Base-by-base conservation (phyloP, 371 early-diverging fungal species). In the Vairimorpha apis region DNA sequence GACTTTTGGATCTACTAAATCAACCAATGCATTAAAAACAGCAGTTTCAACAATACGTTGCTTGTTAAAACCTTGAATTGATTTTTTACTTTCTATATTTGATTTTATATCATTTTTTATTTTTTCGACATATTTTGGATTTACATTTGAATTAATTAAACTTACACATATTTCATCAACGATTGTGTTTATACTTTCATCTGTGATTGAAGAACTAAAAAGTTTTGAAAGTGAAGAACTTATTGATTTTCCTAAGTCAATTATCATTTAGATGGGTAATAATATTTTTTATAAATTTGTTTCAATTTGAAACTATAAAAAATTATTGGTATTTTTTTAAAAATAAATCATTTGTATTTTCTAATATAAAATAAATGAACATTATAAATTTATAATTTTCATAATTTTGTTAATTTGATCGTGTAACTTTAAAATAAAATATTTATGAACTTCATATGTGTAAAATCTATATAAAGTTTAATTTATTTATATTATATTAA, bases 21-120 rank as follows among this genome's bases (percentile, higher is more conserved):
- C 78, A 56, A 88, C 89, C n/a, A 97, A 86, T 76, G 92, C 93
- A 72, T 96, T 94, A 86, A 91, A 91, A 8, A 97, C 92, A 38
- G 92, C 88, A 85, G 88, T 83, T 43, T 80, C 67, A 13, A 81
- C 76, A 23, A 35, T 33, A 55, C 76, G 78, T 81, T 87, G 90
- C 86, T 90, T 93, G 78, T 95, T 90, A 58, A 94, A 88, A 37
- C 92, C 81, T 53, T 88, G 86, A 73, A 88, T 88, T 81, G 91
- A 92, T 82, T 92, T 91, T 44, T 87, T 83, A 30, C 88, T 87
- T 44, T 86, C 77, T 12, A 91, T 88, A 29, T 91, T 83, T 63
- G 90, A 85, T 74, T 91, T 91, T 49, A 97, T 88, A 75, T 94
- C 92, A 43, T 85, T 86, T 67, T 93, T 88, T 45, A 97, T 85